Evolutionary conservation across 164 flowering plant species (phyloP).

Genomic region (Litsea cubeba): DNA sequence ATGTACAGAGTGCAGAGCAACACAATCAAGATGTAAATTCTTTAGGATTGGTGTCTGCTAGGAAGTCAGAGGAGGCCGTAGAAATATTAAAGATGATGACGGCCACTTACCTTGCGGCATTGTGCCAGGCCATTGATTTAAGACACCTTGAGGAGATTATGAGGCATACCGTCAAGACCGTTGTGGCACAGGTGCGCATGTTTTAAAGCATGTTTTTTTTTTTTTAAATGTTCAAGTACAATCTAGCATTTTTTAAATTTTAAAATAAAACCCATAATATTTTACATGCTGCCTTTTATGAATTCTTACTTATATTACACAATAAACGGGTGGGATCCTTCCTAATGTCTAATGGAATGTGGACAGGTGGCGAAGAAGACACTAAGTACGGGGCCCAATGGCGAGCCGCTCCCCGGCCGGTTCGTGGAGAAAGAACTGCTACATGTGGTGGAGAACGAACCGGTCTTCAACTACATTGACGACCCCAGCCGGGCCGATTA

Average conservation of each 20-base stretch:
- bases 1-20: conserved; percentile 33
- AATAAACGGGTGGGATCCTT: too few relatives aligned
- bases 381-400: conserved; percentile 12
- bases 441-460: conserved; percentile 15
- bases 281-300: too few relatives aligned
- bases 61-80: conserved; percentile 27
- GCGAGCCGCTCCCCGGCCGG: conserved; percentile 21
- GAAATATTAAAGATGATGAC: conserved; percentile 27
- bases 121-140: conserved; percentile 29
- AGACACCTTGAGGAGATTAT: conserved; percentile 29
- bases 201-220: too few relatives aligned
- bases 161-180: conserved; percentile 14
- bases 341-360: too few relatives aligned
- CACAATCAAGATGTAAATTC: conserved; percentile 35
- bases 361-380: conserved; percentile 19
- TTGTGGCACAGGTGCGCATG: conserved; percentile 12
- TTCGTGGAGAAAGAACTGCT: conserved; percentile 18
- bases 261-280: too few relatives aligned
- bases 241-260: too few relatives aligned
- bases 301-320: too few relatives aligned
- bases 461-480: conserved; percentile 16
- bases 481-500: conserved; percentile 17
- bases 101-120: conserved; percentile 20
- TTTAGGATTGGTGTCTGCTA: conserved; percentile 22
- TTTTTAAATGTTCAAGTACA: too few relatives aligned